Conservation (phyloP, 495 filamentous ascomycete genomes). For the Tuber borchii region DNA sequence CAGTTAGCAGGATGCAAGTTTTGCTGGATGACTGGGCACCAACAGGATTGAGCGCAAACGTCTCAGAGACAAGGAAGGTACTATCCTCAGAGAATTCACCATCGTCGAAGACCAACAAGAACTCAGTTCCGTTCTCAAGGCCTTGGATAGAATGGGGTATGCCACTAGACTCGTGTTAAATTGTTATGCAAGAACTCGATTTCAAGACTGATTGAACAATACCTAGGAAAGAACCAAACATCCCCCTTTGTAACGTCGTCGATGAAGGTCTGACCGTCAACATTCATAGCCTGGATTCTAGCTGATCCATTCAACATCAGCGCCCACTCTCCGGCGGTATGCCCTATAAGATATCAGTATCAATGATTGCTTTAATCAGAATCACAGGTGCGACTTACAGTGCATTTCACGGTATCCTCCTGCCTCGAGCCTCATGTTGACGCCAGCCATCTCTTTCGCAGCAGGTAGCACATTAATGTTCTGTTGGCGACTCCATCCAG, state of each 20-base stretch:
- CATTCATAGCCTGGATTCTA: slow-evolving; percentile 56
- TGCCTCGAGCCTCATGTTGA: slow-evolving; percentile 67
- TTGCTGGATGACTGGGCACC: slow-evolving; percentile 29
- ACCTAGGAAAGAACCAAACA: slow-evolving; percentile 61
- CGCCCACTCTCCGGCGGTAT: slow-evolving; percentile 62
- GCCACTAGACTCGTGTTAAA: slow-evolving; percentile 42
- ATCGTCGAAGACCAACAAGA: slow-evolving; percentile 64
- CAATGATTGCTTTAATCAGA: background rate
- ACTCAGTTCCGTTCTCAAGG: slow-evolving; percentile 58
- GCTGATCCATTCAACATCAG: slow-evolving; percentile 60
- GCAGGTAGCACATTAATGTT: slow-evolving; percentile 57
- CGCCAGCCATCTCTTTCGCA: slow-evolving; percentile 64
- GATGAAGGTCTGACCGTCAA: slow-evolving; percentile 57
- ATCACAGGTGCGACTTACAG: slow-evolving; percentile 43
- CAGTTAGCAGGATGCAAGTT: slow-evolving; percentile 3
- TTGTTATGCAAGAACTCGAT: background rate
- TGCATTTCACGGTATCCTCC: slow-evolving; percentile 64
- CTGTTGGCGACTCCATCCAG: slow-evolving; percentile 67
- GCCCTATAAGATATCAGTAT: slow-evolving; percentile 44
- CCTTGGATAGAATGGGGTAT: slow-evolving; percentile 64
- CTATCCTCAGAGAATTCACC: slow-evolving; percentile 63
- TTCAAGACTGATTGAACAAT: background rate
- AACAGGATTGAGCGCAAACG: slow-evolving; percentile 54
- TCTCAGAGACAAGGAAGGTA: slow-evolving; percentile 62
- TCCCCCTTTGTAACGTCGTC: slow-evolving; percentile 63